Base-by-base conservation (phyloP, 441 rosid species). In the Aquilaria agallochum region DNA sequence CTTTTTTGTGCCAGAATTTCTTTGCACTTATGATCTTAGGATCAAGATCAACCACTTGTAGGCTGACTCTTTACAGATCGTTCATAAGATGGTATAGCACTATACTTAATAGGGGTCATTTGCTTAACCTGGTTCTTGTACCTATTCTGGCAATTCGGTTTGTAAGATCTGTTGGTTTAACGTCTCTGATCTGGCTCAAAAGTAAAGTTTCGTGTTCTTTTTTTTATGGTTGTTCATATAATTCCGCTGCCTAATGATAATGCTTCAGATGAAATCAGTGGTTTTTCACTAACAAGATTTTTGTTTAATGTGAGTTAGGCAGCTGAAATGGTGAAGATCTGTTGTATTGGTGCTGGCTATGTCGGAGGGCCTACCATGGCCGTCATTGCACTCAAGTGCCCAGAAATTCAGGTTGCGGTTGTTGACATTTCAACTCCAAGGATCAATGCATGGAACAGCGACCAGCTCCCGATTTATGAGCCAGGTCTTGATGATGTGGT, bases 301-400 rank as follows among this genome's bases (percentile, higher is more conserved):
- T 47, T 56, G 27, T 55, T 62, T 62, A 49, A 62, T 12, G 3
- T 40, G 52, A 60, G 59, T 10, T 46, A 72, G 70, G 14, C 12
- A 34, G 27, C 49, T 12, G 60, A 68, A 53, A 79, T 81, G 90
- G 90, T 82, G 78, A 84, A 84, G 78, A 82, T 83, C 55, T 83
- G 88, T 64, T 83, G 88, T 69, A 72, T 83, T 20, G 85, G 88
- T 2, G 88, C 85, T 32, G 85, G 88, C 4, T 80, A 80, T 50
- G 88, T 83, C 0, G 88, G 85, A 10, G 88, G 88, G 45, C 84
- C 87, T 20, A 83, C 85, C 50, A 83, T 83, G 88, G 85, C 85
- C 5, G 81, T 83, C 60, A 83, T 83, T 67, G 85, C 88, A 9
- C 69, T 76, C 13, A 80, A 80, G 50, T 83, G 88, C 55, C 85